phyloP scores from a whole-genome alignment of 208 protist genomes.

The Acanthamoeba culbertsoni region DNA sequence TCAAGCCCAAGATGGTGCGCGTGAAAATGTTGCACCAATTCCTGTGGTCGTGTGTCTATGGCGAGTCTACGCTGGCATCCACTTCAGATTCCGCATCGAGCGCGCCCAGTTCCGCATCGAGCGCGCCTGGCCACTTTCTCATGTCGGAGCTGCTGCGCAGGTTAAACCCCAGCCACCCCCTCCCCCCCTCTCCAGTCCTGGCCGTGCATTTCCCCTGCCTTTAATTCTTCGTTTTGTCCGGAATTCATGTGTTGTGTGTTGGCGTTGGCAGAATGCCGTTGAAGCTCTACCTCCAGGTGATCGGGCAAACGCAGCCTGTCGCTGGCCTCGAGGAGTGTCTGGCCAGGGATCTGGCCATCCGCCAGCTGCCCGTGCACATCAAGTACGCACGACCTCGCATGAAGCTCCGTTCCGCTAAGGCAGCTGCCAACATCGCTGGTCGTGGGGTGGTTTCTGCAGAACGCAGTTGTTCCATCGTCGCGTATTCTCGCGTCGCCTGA shows the following conservation, averaged over 20 bases:
- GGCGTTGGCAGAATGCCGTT: not conserved
- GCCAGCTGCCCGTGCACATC: not conserved
- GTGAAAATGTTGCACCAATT: not conserved
- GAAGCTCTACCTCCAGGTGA: not conserved
- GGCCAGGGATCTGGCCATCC: not conserved
- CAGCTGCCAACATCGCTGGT: not conserved
- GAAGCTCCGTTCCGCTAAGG: not conserved
- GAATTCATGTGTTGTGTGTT: not conserved
- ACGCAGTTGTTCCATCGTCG: not conserved
- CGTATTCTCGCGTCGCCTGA: not conserved
- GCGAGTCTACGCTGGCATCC: not conserved
- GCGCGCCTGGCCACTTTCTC: not conserved
- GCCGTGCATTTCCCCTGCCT: too few species aligned
- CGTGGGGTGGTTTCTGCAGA: not conserved
- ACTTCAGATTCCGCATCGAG: not conserved
- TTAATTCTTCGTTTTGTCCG: not conserved
- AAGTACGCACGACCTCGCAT: not conserved
- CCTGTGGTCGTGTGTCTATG: not conserved
- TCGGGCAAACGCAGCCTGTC: not conserved
- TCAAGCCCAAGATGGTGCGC: not conserved
- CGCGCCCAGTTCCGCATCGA: not conserved
- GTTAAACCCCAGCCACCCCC: too few species aligned
- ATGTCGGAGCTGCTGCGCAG: not conserved
- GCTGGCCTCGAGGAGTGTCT: not conserved
- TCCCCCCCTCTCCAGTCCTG: too few species aligned